Base-by-base conservation (phyloP, 345 rosid species). In the Ricinus communis region DNA sequence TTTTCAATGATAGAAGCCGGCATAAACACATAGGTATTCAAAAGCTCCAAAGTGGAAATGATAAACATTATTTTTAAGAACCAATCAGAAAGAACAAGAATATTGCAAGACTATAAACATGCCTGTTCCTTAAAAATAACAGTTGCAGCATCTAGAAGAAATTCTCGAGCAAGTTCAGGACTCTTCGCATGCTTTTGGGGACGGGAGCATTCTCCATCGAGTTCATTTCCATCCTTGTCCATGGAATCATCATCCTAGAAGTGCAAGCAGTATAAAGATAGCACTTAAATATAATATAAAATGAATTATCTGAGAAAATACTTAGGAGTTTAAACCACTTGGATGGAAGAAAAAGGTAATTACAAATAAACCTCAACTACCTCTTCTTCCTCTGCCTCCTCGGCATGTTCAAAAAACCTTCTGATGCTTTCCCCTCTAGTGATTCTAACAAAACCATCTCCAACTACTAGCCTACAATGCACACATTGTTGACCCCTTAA, bases 111-210 rank as follows among this genome's bases (percentile, higher is more conserved):
- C 36, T 41, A 30, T 56, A 57, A 68, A 78, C 86, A 74, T 82
- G 82, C 99, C 96, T 95, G 97, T 79, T 95, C 99, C 85, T 95
- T 95, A 66, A 95, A 95, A 71, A 95, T 90, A 69, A 95, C 93
- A 9, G 93, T 80, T 59, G 97, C 97, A 43, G 97, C 96, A 86
- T 95, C 99, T 40, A 95, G 86, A 80, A 95, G 99, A 86, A 95
- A 95, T 81, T 95, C 99, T 81, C 99, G 91, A 80, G 99, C 99
- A 84, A 92, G 99, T 83, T 95, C 99, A 69, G 97, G 97, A 89
- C 97, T 95, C 88, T 95, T 95, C 56, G 97, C 99, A 77, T 95
- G 99, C 84, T 95, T 90, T 78, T 95, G 99, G 45, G 99, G 97
- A 80, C 96, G 97, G 71, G 87, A 87, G 83, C 98, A 91, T 74